These are phyloP conservation scores for Rhizoclosmatium globosum DNA, from an alignment of 192 early-diverging fungal species.

Conservation along the genomic window DNA sequence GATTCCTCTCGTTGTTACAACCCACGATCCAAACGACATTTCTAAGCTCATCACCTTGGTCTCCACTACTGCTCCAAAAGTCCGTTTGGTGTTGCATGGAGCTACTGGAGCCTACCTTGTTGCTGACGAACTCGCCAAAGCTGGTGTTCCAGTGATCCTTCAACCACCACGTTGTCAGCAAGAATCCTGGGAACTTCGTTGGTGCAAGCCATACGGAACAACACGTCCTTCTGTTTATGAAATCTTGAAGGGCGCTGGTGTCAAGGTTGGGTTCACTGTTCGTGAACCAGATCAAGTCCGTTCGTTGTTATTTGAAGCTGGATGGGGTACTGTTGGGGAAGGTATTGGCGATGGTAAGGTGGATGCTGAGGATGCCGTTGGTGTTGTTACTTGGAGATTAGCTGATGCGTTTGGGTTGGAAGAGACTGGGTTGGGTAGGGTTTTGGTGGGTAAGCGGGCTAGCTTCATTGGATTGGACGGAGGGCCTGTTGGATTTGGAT, in stretches of 20 bases:
- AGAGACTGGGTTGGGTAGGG: conserved; percentile 34
- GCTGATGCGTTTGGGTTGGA: conserved; percentile 66
- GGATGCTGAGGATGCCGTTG: conserved; percentile 70
- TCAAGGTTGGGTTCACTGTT: conserved; percentile 69
- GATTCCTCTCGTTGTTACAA: conserved; percentile 13
- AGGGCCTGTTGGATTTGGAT: conserved; percentile 69
- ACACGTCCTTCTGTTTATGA: conserved; percentile 61
- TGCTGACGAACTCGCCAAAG: conserved; percentile 60
- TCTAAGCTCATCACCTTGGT: conserved; percentile 67
- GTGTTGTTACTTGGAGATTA: conserved; percentile 74
- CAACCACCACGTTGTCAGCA: conserved; percentile 72
- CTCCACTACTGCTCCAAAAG: conserved; percentile 37
- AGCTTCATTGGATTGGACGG: conserved; percentile 69
- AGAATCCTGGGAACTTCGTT: conserved; percentile 60
- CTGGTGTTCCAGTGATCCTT: conserved; percentile 70
- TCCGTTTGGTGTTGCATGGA: conserved; percentile 55
- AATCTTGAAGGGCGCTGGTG: conserved; percentile 63
- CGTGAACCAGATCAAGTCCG: conserved; percentile 59
- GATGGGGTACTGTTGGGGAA: conserved; percentile 63
- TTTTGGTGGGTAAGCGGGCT: conserved; percentile 46
- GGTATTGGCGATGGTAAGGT: conserved; percentile 46
- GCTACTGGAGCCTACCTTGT: conserved; percentile 74
- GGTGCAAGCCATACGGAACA: conserved; percentile 63
- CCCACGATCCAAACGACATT: conserved; percentile 58
- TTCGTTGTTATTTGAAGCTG: conserved; percentile 79